Evolutionary conservation across 2,329 filamentous ascomycete species (phyloP), one percentile per base, ranked within the genome.

Genomic region (Diatrype stigma): DNA sequence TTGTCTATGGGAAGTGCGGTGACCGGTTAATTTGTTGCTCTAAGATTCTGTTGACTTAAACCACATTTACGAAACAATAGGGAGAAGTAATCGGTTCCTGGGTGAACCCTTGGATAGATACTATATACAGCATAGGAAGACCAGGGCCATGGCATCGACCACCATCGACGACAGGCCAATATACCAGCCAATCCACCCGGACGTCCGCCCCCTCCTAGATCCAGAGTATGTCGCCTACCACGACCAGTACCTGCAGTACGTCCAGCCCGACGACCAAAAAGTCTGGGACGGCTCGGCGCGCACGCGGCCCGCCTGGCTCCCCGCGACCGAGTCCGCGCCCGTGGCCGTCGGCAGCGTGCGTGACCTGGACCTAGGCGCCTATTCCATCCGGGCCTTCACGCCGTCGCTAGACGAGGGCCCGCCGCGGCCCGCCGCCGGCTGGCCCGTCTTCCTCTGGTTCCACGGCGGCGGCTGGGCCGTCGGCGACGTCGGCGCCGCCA

Each of bases 381-480:
- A 40, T 32, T 4, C 16, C 3, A 23, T 42, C 30, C 42, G 49
- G 2, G 44, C 46, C 21, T 51, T 38, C 21, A 51, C 49, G 12
- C 49, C 49, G 10, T n/a, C n/a, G n/a, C n/a, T n/a, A n/a, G n/a
- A n/a, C n/a, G 42, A 42, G 16, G 32, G 19, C 19, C 8, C 16
- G 23, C 6, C 26, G 10, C n/a, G 11, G 11, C 49, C 49, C 6
- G 42, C 17, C 3, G 6, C 6, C 7, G 49, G 49, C 6, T 51
- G 19, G 30, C 49, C 49, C 14, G 49, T 32, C 2, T 34, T 51
- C 42, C 42, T 51, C 21, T 51, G 49, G 49, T 51, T 51, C n/a
- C 49, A 51, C 44, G 49, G 49, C 32, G 49, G 49, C 35, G 49
- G 49, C 19, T 51, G 49, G 49, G 49, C 44, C 21, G 44, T 51